phyloP scores from a whole-genome alignment of 805 yeast genomes.

The Myxozyma neglecta region DNA sequence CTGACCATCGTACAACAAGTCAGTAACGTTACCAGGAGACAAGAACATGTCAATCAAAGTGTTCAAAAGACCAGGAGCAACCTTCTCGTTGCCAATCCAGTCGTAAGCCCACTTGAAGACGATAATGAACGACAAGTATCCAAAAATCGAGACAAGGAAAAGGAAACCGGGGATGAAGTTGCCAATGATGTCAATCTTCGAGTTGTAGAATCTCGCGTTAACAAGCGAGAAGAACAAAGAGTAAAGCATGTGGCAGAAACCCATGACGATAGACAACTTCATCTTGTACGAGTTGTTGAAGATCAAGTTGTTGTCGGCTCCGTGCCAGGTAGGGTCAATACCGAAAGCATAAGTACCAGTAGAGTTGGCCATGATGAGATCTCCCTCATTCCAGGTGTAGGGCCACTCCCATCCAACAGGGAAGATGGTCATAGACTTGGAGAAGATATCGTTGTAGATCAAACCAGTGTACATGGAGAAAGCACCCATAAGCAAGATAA shows the following conservation, averaged over 20 bases:
- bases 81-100: constrained; percentile 74
- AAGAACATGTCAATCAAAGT: constrained; percentile 95
- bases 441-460: constrained; percentile 89
- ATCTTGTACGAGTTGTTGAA: constrained; percentile 95
- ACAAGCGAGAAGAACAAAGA: constrained; percentile 81
- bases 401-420: constrained; percentile 96
- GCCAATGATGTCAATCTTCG: constrained; percentile 79
- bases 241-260: constrained; percentile 91
- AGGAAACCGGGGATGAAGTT: constrained; percentile 91
- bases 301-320: constrained; percentile 84
- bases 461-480: constrained; percentile 96
- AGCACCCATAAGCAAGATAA: constrained; percentile 84
- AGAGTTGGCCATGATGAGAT: constrained; percentile 63
- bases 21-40: constrained; percentile 86
- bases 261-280: constrained; percentile 94
- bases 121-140: constrained; percentile 81
- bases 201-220: constrained; percentile 68
- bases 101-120: constrained; percentile 93
- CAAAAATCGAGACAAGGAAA: constrained; percentile 95
- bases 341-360: constrained; percentile 80
- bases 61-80: constrained; percentile 90
- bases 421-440: constrained; percentile 86
- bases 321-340: constrained; percentile 95
- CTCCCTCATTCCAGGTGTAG: constrained; percentile 64
- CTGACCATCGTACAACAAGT: constrained; percentile 78